Percentiles rank a stretch among this genome's conserved stretches.
Evolutionary conservation across 805 yeast species (phyloP).

Genomic region (Sugiyamaella marilandica): DNA sequence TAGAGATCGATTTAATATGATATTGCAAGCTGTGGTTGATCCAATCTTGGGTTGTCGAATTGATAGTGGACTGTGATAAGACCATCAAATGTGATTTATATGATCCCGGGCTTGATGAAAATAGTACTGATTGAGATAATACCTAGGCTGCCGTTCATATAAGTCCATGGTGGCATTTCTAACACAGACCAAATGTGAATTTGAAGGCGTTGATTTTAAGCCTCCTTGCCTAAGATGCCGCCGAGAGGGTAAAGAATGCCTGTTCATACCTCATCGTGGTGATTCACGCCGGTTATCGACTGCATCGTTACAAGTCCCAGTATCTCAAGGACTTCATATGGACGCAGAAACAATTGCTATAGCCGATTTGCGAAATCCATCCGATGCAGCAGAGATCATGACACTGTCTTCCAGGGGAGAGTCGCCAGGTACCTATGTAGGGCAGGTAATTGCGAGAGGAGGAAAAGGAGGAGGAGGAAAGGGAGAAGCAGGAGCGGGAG

Average conservation of each 20-base stretch:
- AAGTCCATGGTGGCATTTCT: constrained; percentile 78
- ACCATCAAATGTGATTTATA: no score
- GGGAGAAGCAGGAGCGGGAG: neutral
- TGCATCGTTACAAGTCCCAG: neutral
- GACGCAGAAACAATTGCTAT: constrained; percentile 18
- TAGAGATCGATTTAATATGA: neutral
- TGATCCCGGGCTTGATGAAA: no score
- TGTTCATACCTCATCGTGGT: constrained; percentile 52
- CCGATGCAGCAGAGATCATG: constrained; percentile 22
- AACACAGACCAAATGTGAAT: constrained; percentile 61
- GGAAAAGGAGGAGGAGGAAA: neutral
- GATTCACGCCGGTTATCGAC: neutral
- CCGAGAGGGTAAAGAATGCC: constrained; percentile 76
- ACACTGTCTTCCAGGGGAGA: constrained; percentile 14
- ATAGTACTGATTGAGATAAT: no score
- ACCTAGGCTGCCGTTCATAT: constrained; percentile 38
- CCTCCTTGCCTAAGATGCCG: constrained; percentile 83
- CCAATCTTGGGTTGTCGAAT: no score
- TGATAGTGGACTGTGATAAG: no score
- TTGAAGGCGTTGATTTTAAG: constrained; percentile 62
- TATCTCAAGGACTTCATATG: neutral
- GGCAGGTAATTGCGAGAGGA: no score
- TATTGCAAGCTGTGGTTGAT: constrained; percentile 35
- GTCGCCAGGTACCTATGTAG: neutral
- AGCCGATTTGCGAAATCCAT: constrained; percentile 18